These are phyloP conservation scores for Rhazya stricta DNA, from an alignment of 257 asterid genomes.

Conservation along the genomic window DNA sequence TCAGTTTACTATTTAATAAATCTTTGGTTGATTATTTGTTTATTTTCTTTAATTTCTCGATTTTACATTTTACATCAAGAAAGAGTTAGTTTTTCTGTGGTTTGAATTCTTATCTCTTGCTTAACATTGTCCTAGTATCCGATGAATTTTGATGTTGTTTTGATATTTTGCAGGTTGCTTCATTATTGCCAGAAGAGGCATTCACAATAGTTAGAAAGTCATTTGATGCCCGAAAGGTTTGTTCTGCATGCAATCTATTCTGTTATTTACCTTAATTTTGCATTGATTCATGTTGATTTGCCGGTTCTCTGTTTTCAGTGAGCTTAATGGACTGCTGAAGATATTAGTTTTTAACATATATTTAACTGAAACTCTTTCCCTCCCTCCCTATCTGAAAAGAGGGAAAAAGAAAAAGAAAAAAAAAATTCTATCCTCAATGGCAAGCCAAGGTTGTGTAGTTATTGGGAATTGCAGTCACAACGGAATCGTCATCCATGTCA, in stretches of 20 bases:
- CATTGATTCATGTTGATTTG: not conserved
- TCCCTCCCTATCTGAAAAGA: not conserved
- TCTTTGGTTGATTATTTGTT: not conserved
- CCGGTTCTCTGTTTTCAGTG: not conserved
- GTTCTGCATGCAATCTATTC: not conserved
- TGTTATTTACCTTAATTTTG: not conserved
- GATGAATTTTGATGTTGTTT: not conserved
- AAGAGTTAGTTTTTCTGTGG: not conserved
- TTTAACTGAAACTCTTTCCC: not conserved
- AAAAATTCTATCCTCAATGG: not conserved
- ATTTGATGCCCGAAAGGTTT: constrained; percentile 97
- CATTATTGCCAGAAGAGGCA: constrained; percentile 90
- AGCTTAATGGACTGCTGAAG: not conserved
- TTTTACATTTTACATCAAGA: not conserved
- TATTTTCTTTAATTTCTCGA: not conserved
- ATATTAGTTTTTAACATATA: not conserved
- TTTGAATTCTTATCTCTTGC: not conserved
- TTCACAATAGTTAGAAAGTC: constrained; percentile 82
- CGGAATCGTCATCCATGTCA: not conserved
- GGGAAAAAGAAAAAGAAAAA: not conserved
- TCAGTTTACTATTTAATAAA: not conserved
- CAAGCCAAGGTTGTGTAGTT: not conserved
- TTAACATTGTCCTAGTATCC: not conserved
- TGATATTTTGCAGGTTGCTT: constrained; percentile 62
- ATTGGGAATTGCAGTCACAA: not conserved